Base-by-base conservation (phyloP, 257 asterid species). In the Penstemon newberryi region DNA sequence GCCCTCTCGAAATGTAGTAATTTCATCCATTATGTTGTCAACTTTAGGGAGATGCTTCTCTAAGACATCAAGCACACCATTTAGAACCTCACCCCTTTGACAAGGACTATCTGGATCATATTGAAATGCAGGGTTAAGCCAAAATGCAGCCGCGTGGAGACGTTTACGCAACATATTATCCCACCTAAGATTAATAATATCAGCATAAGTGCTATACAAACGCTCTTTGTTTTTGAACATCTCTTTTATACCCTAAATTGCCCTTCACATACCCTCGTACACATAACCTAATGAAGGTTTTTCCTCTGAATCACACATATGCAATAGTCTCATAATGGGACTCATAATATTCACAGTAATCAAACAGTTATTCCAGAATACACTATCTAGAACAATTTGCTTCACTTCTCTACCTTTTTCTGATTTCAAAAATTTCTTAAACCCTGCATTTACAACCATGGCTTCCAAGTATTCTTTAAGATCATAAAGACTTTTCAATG, bases 401-500 rank as follows among this genome's bases (percentile, higher is more conserved):
- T 66, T 72, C 0, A 56, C 39, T 33, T 15, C 45, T 41, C 8
- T 60, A 6, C 39, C 56, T 5, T 19, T 60, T 4, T 5, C n/a
- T 7, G 8, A 39, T 36, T 67, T 74, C 5, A 51, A 33, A 45
- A 36, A 66, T 11, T 38, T 44, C n/a, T 47, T 60, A 6, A 61
- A 74, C 4, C 50, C 18, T 8, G 0, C 4, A 52, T 25, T 12
- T 11, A 7, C 9, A 4, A 66, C 50, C 52, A 60, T 41, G 7
- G 46, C 55, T 67, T 62, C 42, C 60, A 67, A 58, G 8, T 55
- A 12, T 5, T 64, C 50, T 9, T 50, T 66, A 12, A 13, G 68
- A 3, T 65, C 72, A 56, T 59, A 8, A 2, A 67, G 7, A 43
- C 72, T 73, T 12, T 73, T 56, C 62, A 73, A 50, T 46, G 63